Evolutionary conservation across 495 filamentous ascomycete genomes (phyloP), one percentile per base, ranked within the genome.

Genomic region (Aspergillus campestris): DNA sequence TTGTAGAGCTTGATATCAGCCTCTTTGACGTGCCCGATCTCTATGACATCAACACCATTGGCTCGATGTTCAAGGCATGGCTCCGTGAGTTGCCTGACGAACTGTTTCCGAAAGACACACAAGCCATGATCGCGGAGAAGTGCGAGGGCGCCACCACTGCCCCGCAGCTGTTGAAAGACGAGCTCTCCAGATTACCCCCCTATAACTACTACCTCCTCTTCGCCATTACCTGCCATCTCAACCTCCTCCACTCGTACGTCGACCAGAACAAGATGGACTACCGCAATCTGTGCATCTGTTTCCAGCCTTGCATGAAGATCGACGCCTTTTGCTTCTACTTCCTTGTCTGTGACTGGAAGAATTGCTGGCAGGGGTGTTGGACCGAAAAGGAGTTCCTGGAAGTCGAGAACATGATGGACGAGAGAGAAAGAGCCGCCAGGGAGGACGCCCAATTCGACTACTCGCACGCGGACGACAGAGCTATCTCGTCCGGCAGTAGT

Each of bases 201-300:
- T 94, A 86, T 69, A 89, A 95, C 65, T 95, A 95, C 65, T 94
- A 95, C 55, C 85, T 95, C 29, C 81, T 95, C 37, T 95, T 95
- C 63, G 89, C 89, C 50, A 92, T 94, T 52, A 95, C 89, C 29
- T 94, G 89, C 61, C 89, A 95, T 52, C 79, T 95, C 31, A 89
- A 86, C 58, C 77, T 95, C 4, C 78, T 95, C 10, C 84, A 89
- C 48, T 84, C 83, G 0, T 87, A 90, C 57, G 79, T 82, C 28
- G 86, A 87, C 31, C 85, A 85, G 63, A 95, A 94, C 72, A 91
- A 90, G 70, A 95, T 95, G 89, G 84, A 89, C 60, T 94, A 88
- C 60, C 77, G 80, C 53, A 94, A 94, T 50, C 78, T 95, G 1
- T 90, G 86, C 66, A 89, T 94, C 50, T 95, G 89, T 71, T 94